Conservation (phyloP, 1,139 yeast genomes). For the Kurtzmaniella quercitrusa region DNA sequence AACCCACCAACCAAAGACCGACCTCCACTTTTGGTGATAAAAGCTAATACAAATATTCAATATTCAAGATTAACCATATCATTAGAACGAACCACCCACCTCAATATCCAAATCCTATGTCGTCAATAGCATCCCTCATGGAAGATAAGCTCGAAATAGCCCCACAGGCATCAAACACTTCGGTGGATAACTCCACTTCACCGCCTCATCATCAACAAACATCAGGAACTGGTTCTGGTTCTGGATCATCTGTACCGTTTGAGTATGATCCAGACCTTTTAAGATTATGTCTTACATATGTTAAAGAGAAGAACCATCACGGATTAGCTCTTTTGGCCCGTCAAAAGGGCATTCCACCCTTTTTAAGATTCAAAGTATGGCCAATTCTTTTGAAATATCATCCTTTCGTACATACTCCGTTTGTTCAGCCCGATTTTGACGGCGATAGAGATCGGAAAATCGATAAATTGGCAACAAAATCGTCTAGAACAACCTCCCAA, state of each 20-base stretch:
- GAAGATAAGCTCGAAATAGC: neutral
- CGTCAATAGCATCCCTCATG: neutral
- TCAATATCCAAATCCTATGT: too few relatives aligned
- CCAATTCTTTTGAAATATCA: slow-evolving; percentile 77
- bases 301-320: slow-evolving; percentile 51
- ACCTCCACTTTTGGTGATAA: too few relatives aligned
- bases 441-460: slow-evolving; percentile 11
- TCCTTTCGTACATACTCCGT: slow-evolving; percentile 79
- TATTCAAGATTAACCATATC: neutral
- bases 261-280: slow-evolving; percentile 39
- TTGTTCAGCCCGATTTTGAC: slow-evolving; percentile 51
- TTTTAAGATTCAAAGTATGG: slow-evolving; percentile 76
- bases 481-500: neutral
- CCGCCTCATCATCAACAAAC: too few relatives aligned
- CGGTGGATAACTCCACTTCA: neutral
- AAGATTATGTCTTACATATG: slow-evolving; percentile 34
- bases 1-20: too few relatives aligned
- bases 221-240: too few relatives aligned
- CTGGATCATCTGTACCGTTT: slow-evolving; percentile 20
- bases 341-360: slow-evolving; percentile 83
- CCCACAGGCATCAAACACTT: neutral
- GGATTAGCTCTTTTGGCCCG: slow-evolving; percentile 79
- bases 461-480: neutral
- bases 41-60: too few relatives aligned
- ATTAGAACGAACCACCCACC: too few relatives aligned